These are phyloP conservation scores for Immersiporthe knoxdaviesiana DNA, from an alignment of 2,329 filamentous ascomycete species.

Conservation along the genomic window DNA sequence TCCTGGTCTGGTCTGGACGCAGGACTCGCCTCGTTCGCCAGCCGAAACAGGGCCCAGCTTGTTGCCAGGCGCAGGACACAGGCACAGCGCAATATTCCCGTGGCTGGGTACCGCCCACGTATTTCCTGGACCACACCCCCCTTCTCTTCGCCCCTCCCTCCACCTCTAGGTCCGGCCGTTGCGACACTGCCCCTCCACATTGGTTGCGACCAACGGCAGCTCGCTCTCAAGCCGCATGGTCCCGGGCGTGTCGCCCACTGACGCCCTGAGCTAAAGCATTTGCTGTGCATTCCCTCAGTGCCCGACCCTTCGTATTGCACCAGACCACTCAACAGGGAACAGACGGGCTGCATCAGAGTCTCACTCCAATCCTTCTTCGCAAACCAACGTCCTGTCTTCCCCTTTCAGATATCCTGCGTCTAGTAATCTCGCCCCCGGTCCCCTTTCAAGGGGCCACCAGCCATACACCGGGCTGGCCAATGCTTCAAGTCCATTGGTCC, in stretches of 20 bases:
- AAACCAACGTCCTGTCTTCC: constrained; percentile 9
- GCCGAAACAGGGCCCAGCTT: background rate
- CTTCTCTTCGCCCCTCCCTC: too few relatives aligned
- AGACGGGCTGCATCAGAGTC: constrained; percentile 25
- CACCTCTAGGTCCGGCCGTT: background rate
- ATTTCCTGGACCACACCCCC: too few relatives aligned
- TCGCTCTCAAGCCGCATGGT: constrained; percentile 6
- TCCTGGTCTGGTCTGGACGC: background rate
- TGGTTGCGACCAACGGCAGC: constrained; percentile 20
- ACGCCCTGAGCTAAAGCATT: constrained; percentile 17
- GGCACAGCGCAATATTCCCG: constrained; percentile 13
- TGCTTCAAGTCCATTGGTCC: constrained; percentile 22
- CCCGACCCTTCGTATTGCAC: constrained; percentile 10
- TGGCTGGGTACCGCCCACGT: constrained; percentile 14
- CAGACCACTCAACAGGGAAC: constrained; percentile 11
- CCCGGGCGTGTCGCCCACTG: constrained; percentile 20
- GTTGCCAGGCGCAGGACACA: constrained; percentile 2
- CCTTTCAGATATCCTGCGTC: constrained; percentile 22
- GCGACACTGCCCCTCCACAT: constrained; percentile 25
- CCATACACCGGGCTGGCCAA: constrained; percentile 21
- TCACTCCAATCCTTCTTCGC: constrained; percentile 2
- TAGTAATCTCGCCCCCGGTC: constrained; percentile 20
- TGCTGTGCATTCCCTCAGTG: constrained; percentile 9
- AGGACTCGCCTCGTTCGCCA: background rate
- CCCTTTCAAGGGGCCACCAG: constrained; percentile 12